Evolutionary conservation across 2,329 filamentous ascomycete genomes (phyloP).

Genomic region (Graphium sp.): DNA sequence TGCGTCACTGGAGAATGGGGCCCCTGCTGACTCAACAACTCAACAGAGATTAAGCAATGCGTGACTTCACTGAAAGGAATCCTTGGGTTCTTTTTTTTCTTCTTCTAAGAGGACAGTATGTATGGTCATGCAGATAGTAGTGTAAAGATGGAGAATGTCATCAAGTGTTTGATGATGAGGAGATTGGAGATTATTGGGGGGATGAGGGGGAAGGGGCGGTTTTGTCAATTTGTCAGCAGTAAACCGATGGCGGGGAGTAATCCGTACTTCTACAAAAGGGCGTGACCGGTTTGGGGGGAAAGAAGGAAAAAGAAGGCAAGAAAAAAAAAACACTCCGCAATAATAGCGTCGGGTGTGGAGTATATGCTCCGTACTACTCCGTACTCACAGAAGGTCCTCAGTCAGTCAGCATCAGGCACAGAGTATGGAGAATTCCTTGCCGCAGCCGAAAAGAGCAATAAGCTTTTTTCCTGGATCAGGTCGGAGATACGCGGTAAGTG

Average conservation of each 20-base stretch:
- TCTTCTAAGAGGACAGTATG: neutral
- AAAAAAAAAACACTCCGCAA: slow-evolving; percentile 1
- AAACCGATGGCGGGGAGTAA: slow-evolving; percentile 1
- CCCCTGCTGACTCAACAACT: too few species aligned
- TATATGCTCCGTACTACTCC: too few species aligned
- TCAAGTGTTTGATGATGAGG: slow-evolving; percentile 2
- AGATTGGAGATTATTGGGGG: slow-evolving; percentile 1
- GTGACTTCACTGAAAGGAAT: slow-evolving; percentile 2
- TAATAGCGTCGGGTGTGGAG: too few species aligned
- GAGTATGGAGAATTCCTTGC: too few species aligned
- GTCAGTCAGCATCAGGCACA: too few species aligned
- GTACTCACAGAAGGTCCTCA: too few species aligned
- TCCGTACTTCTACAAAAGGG: too few species aligned
- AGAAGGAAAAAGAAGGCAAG: slow-evolving; percentile 1
- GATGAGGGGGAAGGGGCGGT: slow-evolving; percentile 1
- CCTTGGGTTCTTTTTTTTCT: too few species aligned
- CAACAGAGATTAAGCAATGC: neutral
- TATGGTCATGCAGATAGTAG: neutral
- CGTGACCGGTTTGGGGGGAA: neutral
- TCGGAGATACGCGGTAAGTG: too few species aligned
- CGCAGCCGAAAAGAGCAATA: too few species aligned
- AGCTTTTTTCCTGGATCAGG: too few species aligned
- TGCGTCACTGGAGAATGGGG: too few species aligned
- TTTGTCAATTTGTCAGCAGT: slow-evolving; percentile 9
- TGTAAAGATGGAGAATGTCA: neutral